Base-by-base conservation (phyloP, 495 filamentous ascomycete genomes). In the Penicillium steckii region DNA sequence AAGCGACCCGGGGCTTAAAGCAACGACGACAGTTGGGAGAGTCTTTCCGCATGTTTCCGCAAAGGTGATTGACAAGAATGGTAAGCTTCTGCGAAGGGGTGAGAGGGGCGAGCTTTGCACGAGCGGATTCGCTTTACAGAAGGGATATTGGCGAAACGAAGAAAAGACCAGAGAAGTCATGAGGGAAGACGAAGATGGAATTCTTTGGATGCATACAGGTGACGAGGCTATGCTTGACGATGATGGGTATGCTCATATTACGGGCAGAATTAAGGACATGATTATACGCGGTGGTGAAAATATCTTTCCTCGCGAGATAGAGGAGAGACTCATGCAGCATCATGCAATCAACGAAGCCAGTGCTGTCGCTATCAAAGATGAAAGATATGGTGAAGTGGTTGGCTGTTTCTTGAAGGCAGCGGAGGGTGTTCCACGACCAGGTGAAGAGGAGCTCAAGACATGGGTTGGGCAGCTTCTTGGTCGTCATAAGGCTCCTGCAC, bases 101-200 rank as follows among this genome's bases (percentile, higher is more conserved):
- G 69, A 85, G 60, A 68, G 76, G 30, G 91, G 91, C 13, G 91
- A 96, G 69, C 70, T 95, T 4, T 90, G 84, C 0, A 78, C 89
- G 0, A 71, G 76, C 0, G 91, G 91, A 3, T 95, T 92, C 61
- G 68, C 84, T 2, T 74, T 94, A 8, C 91, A 92, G 83, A 83
- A 87, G 61, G 85, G 86, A n/a, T 96, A 96, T 63, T 95, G 79
- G 80, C 77, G 74, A 17, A 87, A 90, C 55, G 68, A 75, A 40
- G 75, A 56, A 35, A 77, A 79, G 46, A 93, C 88, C 2, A 71
- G 63, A 0, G 87, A 90, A 66, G 88, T 85, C 6, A 74, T 90
- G 58, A 58, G 76, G 13, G 47, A 77, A 69, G 52, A 55, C 19
- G 33, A 23, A 8, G 30, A 57, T 21, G 53, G 55, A 0, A 22